Base-by-base conservation (phyloP, 1,139 yeast genomes). In the Kurtzmaniella natalensis region DNA sequence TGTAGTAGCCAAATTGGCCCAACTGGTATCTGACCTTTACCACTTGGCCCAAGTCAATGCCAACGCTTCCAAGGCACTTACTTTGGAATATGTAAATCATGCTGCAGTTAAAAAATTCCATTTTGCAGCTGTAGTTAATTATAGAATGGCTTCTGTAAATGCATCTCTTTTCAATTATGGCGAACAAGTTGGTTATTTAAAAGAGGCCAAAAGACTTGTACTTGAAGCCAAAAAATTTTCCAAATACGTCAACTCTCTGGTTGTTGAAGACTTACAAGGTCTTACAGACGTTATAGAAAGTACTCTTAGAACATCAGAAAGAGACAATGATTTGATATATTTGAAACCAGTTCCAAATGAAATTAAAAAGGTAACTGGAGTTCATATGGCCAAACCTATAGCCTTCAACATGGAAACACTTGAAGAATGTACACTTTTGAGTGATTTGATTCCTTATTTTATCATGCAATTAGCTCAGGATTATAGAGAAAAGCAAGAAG, bases 281-380 rank as follows among this genome's bases (percentile, higher is more conserved):
- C 67, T 82, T 15, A 44, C 55, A 2, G 55, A 53, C 2, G 67
- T 70, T 5, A 64, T 84, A 1, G 50, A 57, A 4, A 65, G 64
- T 1, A 63, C 70, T 2, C 53, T 81, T n/a, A 57, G 62, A 11
- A 61, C 72, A 1, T 77, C 89, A 0, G 88, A 83, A 44, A 72
- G 78, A 46, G 96, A 88, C 44, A 88, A 88, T 50, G 92, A 86
- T 48, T 64, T 87, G 47, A 78, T 88, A 4, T 86, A 86, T 54
- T 57, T 84, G 30, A 79, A 82, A 42, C 57, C 65, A 1, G 78
- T 87, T 0, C 94, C 95, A 0, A 49, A 50, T 0, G 64, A 67
- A 2, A 48, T 80, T 4, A 62, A 76, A 1, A 51, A 62, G 0
- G 60, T 81, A 4, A 52, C 60, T 1, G 70, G 75, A 1, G 79